phyloP scores from a whole-genome alignment of 208 protist species.

The Crithidia mellificae region DNA sequence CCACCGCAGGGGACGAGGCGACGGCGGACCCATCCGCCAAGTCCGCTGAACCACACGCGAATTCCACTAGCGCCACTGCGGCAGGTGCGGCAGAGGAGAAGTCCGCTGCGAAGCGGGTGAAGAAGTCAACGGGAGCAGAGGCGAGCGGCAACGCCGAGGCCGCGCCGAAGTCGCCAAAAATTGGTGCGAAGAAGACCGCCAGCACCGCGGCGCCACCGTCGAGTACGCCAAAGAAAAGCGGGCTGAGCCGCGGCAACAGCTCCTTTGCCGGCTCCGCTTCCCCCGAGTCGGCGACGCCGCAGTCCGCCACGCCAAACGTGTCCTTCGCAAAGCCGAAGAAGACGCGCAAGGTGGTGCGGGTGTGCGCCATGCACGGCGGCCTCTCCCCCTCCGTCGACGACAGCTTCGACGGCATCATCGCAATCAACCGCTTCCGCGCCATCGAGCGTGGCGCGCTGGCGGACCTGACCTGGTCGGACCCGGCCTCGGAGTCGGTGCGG shows the following conservation, averaged over 20 bases:
- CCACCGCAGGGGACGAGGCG: background rate
- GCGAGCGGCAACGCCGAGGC: background rate
- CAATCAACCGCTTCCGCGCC: conserved; percentile 91
- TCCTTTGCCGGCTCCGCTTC: background rate
- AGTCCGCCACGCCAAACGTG: background rate
- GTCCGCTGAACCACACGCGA: too few species aligned
- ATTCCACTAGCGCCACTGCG: conserved; percentile 75
- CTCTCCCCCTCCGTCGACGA: conserved; percentile 96
- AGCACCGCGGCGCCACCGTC: background rate
- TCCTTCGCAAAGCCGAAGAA: conserved; percentile 9
- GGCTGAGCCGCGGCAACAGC: background rate
- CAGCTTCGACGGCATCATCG: conserved; percentile 95
- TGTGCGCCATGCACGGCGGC: conserved; percentile 99
- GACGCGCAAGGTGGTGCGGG: conserved; percentile 40
- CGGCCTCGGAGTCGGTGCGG: conserved; percentile 43
- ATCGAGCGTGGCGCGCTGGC: conserved; percentile 98
- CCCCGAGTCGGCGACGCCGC: background rate
- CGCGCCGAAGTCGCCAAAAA: background rate
- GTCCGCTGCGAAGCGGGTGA: conserved; percentile 1
- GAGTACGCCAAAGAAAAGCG: background rate
- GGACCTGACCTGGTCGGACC: conserved; percentile 99
- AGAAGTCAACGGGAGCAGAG: background rate
- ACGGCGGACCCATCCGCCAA: background rate
- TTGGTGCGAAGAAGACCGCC: background rate
- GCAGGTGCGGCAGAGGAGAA: conserved; percentile 32